Conservation (phyloP, 2,329 filamentous ascomycete genomes). For the Paramyrothecium sp. region DNA sequence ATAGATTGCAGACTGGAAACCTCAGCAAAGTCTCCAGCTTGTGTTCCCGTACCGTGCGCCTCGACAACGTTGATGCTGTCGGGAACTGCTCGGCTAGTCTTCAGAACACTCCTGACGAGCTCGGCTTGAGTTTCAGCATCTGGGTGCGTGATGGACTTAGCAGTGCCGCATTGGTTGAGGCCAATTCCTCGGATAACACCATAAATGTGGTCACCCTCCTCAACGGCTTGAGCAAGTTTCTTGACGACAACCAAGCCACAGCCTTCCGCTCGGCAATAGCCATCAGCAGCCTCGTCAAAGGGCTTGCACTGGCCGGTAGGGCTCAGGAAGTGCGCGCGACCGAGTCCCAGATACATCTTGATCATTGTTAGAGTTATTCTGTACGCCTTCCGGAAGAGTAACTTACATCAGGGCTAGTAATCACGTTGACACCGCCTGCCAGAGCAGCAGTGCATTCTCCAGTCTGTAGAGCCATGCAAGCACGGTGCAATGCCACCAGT, state of each 20-base stretch:
- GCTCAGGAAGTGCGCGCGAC: constrained; percentile 17
- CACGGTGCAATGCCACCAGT: constrained; percentile 27
- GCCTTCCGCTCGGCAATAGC: constrained; percentile 52
- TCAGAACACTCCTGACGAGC: constrained; percentile 37
- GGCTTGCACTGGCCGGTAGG: constrained; percentile 21
- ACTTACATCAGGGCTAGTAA: constrained; percentile 19
- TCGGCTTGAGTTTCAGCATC: constrained; percentile 12
- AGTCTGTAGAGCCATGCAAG: constrained; percentile 20
- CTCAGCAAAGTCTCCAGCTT: constrained; percentile 78
- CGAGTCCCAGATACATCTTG: constrained; percentile 7
- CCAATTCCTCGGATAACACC: constrained; percentile 35
- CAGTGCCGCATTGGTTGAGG: constrained; percentile 39
- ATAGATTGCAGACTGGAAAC: constrained; percentile 42
- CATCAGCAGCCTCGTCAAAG: constrained; percentile 30
- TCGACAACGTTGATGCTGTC: constrained; percentile 56
- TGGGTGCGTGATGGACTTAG: constrained; percentile 21
- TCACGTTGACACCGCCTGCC: constrained; percentile 36
- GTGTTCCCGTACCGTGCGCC: constrained; percentile 86
- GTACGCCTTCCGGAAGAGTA: neutral
- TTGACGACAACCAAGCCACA: constrained; percentile 44
- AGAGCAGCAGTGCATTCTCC: constrained; percentile 23
- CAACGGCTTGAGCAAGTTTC: constrained; percentile 39
- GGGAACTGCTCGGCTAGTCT: neutral
- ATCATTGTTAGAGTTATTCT: neutral
- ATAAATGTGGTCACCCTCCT: constrained; percentile 40